Evolutionary conservation across 305 asterid species (phyloP).

Genomic region (Fraxinus baroniana): DNA sequence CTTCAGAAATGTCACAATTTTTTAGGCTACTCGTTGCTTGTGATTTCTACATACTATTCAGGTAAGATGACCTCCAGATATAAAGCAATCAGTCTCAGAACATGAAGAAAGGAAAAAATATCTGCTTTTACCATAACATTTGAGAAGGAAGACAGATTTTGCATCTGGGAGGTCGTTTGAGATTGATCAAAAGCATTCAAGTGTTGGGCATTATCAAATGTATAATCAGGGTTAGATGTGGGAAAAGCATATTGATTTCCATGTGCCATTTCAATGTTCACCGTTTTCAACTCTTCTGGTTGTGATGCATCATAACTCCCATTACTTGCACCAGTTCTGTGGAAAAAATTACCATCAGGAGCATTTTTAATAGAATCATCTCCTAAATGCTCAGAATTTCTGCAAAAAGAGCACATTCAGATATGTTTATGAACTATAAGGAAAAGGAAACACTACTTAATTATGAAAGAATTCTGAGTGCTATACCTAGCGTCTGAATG

Average conservation of each 20-base stretch:
- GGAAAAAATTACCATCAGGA: slow-evolving; percentile 64
- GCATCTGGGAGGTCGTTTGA: slow-evolving; percentile 66
- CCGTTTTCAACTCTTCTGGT: slow-evolving; percentile 65
- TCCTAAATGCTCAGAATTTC: slow-evolving; percentile 67
- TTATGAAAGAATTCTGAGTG: neutral
- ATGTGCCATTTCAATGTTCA: slow-evolving; percentile 55
- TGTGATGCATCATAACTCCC: slow-evolving; percentile 69
- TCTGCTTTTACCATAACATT: slow-evolving; percentile 59
- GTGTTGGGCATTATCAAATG: slow-evolving; percentile 63
- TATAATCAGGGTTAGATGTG: slow-evolving; percentile 62
- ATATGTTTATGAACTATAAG: slow-evolving; percentile 1
- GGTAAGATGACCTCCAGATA: neutral
- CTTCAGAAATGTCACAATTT: neutral
- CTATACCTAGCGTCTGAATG: slow-evolving; percentile 62
- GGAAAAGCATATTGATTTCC: slow-evolving; percentile 65
- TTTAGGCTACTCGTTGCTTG: neutral
- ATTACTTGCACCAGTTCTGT: slow-evolving; percentile 49
- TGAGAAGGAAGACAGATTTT: slow-evolving; percentile 59
- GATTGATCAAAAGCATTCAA: slow-evolving; percentile 52
- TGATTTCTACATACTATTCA: neutral
- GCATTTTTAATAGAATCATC: slow-evolving; percentile 69
- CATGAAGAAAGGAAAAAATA: slow-evolving; percentile 8
- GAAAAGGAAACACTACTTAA: neutral
- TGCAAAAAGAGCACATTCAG: slow-evolving; percentile 36
- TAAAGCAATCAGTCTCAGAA: slow-evolving; percentile 1